Conservation (phyloP, 2,329 filamentous ascomycete genomes). For the Penicillium italicum region DNA sequence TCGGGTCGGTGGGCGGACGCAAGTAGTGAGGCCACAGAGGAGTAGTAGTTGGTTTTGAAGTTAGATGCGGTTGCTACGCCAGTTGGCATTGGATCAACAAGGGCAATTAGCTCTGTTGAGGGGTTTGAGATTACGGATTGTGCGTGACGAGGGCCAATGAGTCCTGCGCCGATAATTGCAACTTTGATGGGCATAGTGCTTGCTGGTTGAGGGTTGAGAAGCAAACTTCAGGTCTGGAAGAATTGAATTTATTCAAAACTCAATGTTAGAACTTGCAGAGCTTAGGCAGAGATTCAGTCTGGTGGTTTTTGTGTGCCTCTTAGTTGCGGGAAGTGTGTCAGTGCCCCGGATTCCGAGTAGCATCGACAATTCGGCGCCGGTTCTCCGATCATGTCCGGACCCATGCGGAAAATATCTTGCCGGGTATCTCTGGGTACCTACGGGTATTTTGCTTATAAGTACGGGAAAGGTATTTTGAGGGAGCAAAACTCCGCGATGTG, state of each 20-base stretch:
- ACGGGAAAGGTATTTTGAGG: neutral
- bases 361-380: neutral
- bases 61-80: constrained; percentile 35
- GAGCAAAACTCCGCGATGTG: neutral
- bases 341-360: neutral
- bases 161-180: constrained; percentile 48
- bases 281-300: neutral
- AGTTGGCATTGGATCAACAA: constrained; percentile 47
- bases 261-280: neutral
- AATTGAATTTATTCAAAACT: neutral
- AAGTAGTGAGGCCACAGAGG: constrained; percentile 46
- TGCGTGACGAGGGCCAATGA: constrained; percentile 52
- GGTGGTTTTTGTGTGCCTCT: neutral
- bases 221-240: neutral
- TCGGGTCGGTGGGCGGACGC: constrained; percentile 42
- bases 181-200: constrained; percentile 32
- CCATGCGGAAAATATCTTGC: neutral
- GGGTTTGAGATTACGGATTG: constrained; percentile 42
- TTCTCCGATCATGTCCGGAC: neutral
- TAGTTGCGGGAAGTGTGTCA: neutral
- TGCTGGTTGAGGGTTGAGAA: neutral
- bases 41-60: constrained; percentile 41
- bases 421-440: constrained; percentile 3
- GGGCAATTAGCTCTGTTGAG: constrained; percentile 40
- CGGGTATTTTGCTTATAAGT: neutral